These are phyloP conservation scores for Orbilia ellipsospora DNA, from an alignment of 2,329 filamentous ascomycete species.

Conservation along the genomic window DNA sequence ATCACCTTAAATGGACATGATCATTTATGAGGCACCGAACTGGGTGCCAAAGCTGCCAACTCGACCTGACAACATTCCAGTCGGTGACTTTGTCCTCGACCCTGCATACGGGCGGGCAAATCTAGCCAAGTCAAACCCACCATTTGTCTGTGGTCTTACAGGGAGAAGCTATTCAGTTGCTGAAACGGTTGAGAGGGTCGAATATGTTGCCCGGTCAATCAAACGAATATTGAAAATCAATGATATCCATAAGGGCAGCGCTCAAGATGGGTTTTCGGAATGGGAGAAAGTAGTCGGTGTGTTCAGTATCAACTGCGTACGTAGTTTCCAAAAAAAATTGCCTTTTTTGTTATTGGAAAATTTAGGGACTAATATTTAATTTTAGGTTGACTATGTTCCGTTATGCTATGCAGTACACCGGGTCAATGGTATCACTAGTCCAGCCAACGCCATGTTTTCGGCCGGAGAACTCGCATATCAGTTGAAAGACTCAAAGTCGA, in stretches of 20 bases:
- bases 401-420: conserved; percentile 71
- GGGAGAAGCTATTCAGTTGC: conserved; percentile 73
- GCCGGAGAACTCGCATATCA: conserved; percentile 77
- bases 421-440: conserved; percentile 77
- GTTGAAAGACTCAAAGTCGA: conserved; percentile 74
- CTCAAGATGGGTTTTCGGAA: conserved; percentile 64
- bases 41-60: conserved; percentile 65
- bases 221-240: conserved; percentile 77
- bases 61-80: conserved; percentile 77
- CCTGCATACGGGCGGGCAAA: conserved; percentile 76
- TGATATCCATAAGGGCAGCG: conserved; percentile 71
- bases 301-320: conserved; percentile 82
- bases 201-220: conserved; percentile 75
- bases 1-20: conserved; percentile 57
- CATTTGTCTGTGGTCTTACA: conserved; percentile 80
- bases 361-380: neutral
- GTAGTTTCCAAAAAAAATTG: conserved; percentile 60
- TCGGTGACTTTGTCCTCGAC: conserved; percentile 80
- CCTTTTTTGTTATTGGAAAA: neutral
- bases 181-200: conserved; percentile 74
- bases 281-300: conserved; percentile 84
- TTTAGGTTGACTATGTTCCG: conserved; percentile 26
- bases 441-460: conserved; percentile 80
- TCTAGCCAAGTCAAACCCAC: conserved; percentile 72
- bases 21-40: conserved; percentile 65